Conservation (phyloP, 352 stramenopile species). For the Phytophthora syringae region DNA sequence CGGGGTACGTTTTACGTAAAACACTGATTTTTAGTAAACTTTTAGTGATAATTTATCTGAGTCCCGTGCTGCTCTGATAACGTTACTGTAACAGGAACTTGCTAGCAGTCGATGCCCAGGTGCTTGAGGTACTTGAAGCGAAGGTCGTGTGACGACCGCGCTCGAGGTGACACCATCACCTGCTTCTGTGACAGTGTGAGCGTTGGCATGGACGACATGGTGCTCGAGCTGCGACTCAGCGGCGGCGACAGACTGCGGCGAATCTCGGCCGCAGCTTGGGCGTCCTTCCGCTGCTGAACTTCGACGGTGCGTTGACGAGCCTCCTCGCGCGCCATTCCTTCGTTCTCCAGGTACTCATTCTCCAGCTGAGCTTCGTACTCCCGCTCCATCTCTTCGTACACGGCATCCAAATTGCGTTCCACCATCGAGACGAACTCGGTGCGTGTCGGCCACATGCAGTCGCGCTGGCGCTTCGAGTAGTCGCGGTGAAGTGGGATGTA, state of each 20-base stretch:
- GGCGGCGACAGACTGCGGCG: constrained; percentile 42
- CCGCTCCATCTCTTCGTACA: constrained; percentile 90
- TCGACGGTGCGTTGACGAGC: constrained; percentile 59
- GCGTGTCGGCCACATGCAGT: constrained; percentile 87
- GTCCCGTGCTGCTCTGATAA: too few species aligned
- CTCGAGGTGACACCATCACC: constrained; percentile 75
- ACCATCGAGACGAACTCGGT: constrained; percentile 88
- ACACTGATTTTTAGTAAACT: constrained; percentile 17
- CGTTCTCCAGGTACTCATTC: constrained; percentile 71
- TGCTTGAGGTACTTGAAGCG: constrained; percentile 91
- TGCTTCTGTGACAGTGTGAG: constrained; percentile 69
- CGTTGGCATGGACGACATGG: constrained; percentile 39
- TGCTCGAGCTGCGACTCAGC: constrained; percentile 40
- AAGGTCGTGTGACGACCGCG: constrained; percentile 75
- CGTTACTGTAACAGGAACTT: too few species aligned
- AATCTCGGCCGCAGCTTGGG: constrained; percentile 23
- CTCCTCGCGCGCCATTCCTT: constrained; percentile 77
- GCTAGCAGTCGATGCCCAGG: constrained; percentile 79
- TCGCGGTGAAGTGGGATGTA: constrained; percentile 87
- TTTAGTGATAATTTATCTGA: constrained; percentile 36
- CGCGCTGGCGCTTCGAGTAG: constrained; percentile 87
- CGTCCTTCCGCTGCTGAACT: constrained; percentile 31
- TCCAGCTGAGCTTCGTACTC: constrained; percentile 81
- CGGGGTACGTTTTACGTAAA: too few species aligned
- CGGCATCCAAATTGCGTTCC: constrained; percentile 86